Base-by-base conservation (phyloP, 1,139 yeast genomes). In the Taphrina communis region DNA sequence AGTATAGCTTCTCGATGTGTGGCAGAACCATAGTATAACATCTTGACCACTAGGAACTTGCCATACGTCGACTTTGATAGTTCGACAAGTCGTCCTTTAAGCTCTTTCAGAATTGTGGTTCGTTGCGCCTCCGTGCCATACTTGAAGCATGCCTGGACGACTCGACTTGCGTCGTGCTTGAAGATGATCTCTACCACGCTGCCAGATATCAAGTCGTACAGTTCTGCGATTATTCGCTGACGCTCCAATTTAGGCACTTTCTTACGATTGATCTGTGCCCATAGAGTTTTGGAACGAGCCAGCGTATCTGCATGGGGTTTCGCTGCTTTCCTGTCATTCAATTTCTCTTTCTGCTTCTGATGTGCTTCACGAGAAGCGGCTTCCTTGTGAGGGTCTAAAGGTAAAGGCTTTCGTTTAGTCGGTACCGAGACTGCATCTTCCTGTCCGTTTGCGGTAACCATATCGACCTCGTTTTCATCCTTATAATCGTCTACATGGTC, bases 131-230 rank as follows among this genome's bases (percentile, higher is more conserved):
- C 90, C 60, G 89, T 83, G 7, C 96, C 87, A 78, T 88, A 91
- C 78, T 94, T 94, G 72, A 94, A 88, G 74, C 94, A 84, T 2
- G 98, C 92, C 79, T 94, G 99, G 39, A 94, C 96, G 69, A 94
- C 95, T 80, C 99, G 86, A 41, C 97, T 91, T 19, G 98, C 95
- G 82, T 94, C 99, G 77, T 94, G 99, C 81, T 94, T 93, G 81
- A 94, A 79, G 51, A 93, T 97, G 73, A 94, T 83, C 75, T 93
- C 98, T 74, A 86, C 85, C 69, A 92, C 85, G 65, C 87, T 86
- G 75, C 89, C 93, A 75, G 88, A 85, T 61, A 96, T 82, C 72
- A 90, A 83, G 31, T 84, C 87, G 97, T 97, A 93, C 55, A 90
- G 87, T 79, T 93, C 95, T 74, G 89, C 84, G 76, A 94, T 86